Percentiles rank a stretch among this genome's conserved stretches.
phyloP scores from a whole-genome alignment of 352 stramenopile genomes.

The Aphanomyces astaci region DNA sequence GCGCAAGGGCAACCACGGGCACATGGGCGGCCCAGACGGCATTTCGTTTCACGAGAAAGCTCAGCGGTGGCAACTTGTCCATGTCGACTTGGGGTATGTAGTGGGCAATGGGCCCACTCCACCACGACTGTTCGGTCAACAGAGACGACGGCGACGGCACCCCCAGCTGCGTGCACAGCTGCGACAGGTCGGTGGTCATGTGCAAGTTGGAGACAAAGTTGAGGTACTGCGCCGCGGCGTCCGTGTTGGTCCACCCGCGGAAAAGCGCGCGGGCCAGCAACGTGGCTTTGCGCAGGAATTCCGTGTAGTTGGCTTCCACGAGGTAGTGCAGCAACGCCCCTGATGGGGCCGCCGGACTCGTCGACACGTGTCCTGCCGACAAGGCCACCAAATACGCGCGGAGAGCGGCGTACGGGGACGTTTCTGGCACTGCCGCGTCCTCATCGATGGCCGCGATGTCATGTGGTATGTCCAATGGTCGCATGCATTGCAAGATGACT shows the following conservation, averaged over 20 bases:
- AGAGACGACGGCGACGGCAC: conserved; percentile 57
- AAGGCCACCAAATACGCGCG: not conserved
- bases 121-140: conserved; percentile 13
- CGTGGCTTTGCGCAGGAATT: conserved; percentile 74
- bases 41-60: not conserved
- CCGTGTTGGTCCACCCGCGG: conserved; percentile 61
- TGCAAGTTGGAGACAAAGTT: conserved; percentile 74
- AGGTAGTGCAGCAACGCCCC: conserved; percentile 52
- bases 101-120: not conserved
- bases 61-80: not conserved
- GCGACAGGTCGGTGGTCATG: conserved; percentile 63
- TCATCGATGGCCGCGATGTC: not conserved
- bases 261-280: conserved; percentile 69
- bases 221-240: conserved; percentile 61
- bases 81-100: not conserved
- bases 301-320: conserved; percentile 59
- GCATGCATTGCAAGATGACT: conserved; percentile 57
- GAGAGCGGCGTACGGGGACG: not conserved
- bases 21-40: conserved; percentile 4
- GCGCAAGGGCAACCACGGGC: conserved; percentile 44
- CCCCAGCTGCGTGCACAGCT: conserved; percentile 67
- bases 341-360: conserved; percentile 26
- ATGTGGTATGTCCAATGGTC: conserved; percentile 33
- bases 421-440: conserved; percentile 13
- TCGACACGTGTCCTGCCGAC: not conserved